These are phyloP conservation scores for Circinella umbellata DNA, from an alignment of 371 early-diverging fungal genomes.

Conservation along the genomic window DNA sequence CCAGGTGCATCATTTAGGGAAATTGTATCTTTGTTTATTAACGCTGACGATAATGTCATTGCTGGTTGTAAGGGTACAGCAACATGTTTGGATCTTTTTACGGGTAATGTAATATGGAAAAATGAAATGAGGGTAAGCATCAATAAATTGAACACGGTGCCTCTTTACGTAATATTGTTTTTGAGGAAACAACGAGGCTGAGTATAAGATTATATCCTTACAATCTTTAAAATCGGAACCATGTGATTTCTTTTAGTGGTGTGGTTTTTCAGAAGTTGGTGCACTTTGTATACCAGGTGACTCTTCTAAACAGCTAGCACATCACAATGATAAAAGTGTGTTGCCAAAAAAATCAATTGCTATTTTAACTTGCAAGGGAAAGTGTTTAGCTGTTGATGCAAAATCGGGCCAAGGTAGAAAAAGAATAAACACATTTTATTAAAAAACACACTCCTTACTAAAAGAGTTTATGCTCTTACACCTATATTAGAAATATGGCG, in stretches of 20 bases:
- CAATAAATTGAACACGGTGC: no score
- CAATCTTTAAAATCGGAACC: no score
- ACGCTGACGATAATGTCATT: constrained; percentile 27
- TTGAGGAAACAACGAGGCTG: neutral
- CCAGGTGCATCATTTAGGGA: constrained; percentile 14
- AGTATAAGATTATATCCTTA: neutral
- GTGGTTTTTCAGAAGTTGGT: neutral
- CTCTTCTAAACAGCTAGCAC: no score
- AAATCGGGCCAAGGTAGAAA: constrained; percentile 22
- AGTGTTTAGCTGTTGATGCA: constrained; percentile 34
- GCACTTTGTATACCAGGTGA: neutral
- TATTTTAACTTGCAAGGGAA: constrained; percentile 32
- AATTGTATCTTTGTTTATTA: constrained; percentile 35
- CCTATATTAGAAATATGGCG: constrained; percentile 26
- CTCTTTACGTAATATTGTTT: no score
- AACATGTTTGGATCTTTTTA: constrained; percentile 26
- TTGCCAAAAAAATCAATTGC: constrained; percentile 21
- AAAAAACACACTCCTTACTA: no score
- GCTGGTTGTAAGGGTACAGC: constrained; percentile 28
- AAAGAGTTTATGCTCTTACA: no score
- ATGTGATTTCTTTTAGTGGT: no score
- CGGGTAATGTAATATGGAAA: constrained; percentile 31
- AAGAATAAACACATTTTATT: no score
- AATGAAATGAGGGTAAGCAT: constrained; percentile 39
- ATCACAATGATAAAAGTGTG: neutral